Percentiles rank a stretch among this genome's conserved stretches.
These are phyloP conservation scores for Ramaria rubella DNA, from an alignment of 768 basidiomycete species.

Conservation along the genomic window DNA sequence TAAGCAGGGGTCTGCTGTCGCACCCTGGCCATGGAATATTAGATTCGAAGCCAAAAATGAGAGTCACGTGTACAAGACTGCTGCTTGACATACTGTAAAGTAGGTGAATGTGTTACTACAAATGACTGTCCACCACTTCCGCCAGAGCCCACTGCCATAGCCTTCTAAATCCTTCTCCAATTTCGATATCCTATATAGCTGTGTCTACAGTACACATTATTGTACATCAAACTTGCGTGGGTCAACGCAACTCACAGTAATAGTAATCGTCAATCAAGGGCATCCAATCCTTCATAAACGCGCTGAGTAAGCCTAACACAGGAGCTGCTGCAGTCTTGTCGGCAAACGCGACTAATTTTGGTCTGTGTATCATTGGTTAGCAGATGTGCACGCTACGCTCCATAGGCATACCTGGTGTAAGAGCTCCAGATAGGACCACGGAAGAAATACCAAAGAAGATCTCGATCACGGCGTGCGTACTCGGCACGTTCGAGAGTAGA, in stretches of 20 bases:
- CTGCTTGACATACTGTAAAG: too few relatives aligned
- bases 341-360: slow-evolving; percentile 64
- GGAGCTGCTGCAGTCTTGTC: slow-evolving; percentile 50
- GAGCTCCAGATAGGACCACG: slow-evolving; percentile 81
- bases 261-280: slow-evolving; percentile 86
- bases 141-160: too few relatives aligned
- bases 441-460: slow-evolving; percentile 78
- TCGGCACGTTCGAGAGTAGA: slow-evolving; percentile 65
- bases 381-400: neutral
- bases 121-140: neutral
- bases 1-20: too few relatives aligned
- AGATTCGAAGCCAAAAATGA: too few relatives aligned
- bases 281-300: slow-evolving; percentile 77
- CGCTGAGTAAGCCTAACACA: slow-evolving; percentile 59
- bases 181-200: neutral
- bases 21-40: too few relatives aligned
- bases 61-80: too few relatives aligned
- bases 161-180: neutral
- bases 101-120: neutral
- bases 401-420: slow-evolving; percentile 55
- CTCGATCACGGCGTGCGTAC: slow-evolving; percentile 75
- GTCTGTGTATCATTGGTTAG: slow-evolving; percentile 36
- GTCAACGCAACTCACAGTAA: slow-evolving; percentile 59
- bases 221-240: neutral
- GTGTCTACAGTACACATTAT: neutral